phyloP scores from a whole-genome alignment of 352 stramenopile species.

The Phytophthora capsici region DNA sequence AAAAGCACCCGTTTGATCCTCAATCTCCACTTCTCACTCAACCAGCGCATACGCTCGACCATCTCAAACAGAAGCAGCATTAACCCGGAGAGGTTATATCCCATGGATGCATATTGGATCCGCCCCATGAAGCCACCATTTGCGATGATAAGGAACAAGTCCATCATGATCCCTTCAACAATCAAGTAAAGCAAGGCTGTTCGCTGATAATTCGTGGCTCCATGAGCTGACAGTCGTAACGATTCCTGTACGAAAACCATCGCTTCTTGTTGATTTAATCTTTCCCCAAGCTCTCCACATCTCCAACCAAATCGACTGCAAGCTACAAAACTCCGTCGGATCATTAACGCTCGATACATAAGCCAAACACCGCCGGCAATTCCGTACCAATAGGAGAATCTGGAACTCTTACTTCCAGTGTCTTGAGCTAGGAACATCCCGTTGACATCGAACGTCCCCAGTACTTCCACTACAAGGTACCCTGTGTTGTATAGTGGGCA shows the following conservation, averaged over 20 bases:
- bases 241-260: slow-evolving; percentile 20
- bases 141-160: slow-evolving; percentile 19
- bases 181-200: slow-evolving; percentile 6
- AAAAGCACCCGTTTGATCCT: slow-evolving; percentile 8
- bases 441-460: slow-evolving; percentile 16
- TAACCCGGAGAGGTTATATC: slow-evolving; percentile 17
- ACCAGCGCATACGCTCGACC: slow-evolving; percentile 1
- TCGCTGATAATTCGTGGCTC: slow-evolving; percentile 12
- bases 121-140: slow-evolving; percentile 4
- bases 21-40: slow-evolving; percentile 12
- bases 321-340: neutral
- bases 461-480: slow-evolving; percentile 3
- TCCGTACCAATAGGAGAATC: slow-evolving; percentile 10
- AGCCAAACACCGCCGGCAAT: slow-evolving; percentile 13
- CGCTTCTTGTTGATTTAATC: slow-evolving; percentile 2
- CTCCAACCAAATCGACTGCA: slow-evolving; percentile 2
- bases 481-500: neutral
- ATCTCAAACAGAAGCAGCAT: slow-evolving; percentile 19
- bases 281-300: slow-evolving; percentile 7
- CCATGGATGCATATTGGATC: slow-evolving; percentile 17
- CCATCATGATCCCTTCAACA: slow-evolving; percentile 20
- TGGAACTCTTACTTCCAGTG: slow-evolving; percentile 1
- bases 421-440: slow-evolving; percentile 5
- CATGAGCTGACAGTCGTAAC: slow-evolving; percentile 12
- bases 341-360: slow-evolving; percentile 8